Evolutionary conservation across 306 rosid genomes (phyloP), one percentile per base, ranked within the genome.

Genomic region (Trifolium dubium): DNA sequence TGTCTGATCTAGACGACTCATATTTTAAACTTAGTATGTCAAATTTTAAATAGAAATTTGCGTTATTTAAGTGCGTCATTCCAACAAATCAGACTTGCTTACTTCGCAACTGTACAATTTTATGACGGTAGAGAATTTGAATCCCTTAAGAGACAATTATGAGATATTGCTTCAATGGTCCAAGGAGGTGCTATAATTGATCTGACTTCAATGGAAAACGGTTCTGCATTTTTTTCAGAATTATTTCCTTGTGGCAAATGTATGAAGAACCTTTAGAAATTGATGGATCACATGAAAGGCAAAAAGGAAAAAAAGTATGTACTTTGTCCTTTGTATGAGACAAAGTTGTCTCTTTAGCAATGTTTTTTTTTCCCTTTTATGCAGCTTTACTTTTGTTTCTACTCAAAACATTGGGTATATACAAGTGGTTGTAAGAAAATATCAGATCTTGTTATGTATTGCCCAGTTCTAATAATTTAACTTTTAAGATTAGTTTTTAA

Each of bases 251-350:
- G 67, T 65, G 79, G 40, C 80, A 50, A 56, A 50, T 75, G 78
- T 79, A 84, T 80, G 43, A 72, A 43, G 77, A 61, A 71, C 72
- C 69, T 49, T 34, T 50, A 51, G 29, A 23, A 8, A 32, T 46
- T 65, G 69, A 64, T 10, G 66, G 82, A 61, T 83, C 85, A 81
- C 90, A 78, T 84, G 87, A 73, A 78, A 76, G 70, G 82, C 60
- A 77, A 75, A 78, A 37, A 32, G 46, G 65, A 31, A 31, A 5
- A 71, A 60, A n/a, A 2, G 46, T 30, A 55, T 55, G 66, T 70
- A 69, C 29, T 3, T 59, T 84, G 80, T 82, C 81, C 74, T 65
- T 73, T 67, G 79, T 61, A 73, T 71, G 79, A 84, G 80, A 80
- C 87, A 82, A 84, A 68, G 17, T 69, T 49, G 85, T 75, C 77